Evolutionary conservation across 1,139 yeast species (phyloP).

Genomic region (Ashbya aceris): DNA sequence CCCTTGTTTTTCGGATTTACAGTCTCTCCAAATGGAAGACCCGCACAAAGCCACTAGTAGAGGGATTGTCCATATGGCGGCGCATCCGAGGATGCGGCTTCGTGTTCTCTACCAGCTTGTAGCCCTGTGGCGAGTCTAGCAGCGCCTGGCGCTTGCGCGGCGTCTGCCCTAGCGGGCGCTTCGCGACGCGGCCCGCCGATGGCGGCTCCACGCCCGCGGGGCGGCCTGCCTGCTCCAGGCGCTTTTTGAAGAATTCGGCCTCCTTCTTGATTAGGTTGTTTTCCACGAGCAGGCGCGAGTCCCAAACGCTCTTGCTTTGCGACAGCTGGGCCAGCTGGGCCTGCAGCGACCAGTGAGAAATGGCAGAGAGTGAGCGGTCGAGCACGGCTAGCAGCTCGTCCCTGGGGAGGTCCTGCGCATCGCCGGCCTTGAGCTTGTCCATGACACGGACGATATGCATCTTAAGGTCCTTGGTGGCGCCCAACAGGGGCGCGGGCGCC

Average conservation of each 20-base stretch:
- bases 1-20: neutral
- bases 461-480: slow-evolving; percentile 20
- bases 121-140: slow-evolving; percentile 5
- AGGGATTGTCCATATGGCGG: slow-evolving; percentile 24
- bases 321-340: slow-evolving; percentile 22
- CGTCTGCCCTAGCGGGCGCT: slow-evolving; percentile 2
- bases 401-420: slow-evolving; percentile 8
- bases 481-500: slow-evolving; percentile 15
- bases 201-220: slow-evolving; percentile 3
- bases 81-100: slow-evolving; percentile 28
- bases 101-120: slow-evolving; percentile 22
- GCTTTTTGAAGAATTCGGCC: slow-evolving; percentile 19
- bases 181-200: slow-evolving; percentile 5
- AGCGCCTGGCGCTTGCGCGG: slow-evolving; percentile 1
- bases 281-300: slow-evolving; percentile 21
- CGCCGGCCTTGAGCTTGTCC: slow-evolving; percentile 12
- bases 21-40: slow-evolving; percentile 24
- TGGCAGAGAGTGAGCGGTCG: slow-evolving; percentile 21
- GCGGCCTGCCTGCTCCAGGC: slow-evolving; percentile 8
- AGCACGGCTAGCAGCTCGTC: slow-evolving; percentile 17
- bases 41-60: slow-evolving; percentile 24
- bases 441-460: slow-evolving; percentile 14
- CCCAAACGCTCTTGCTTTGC: slow-evolving; percentile 12
- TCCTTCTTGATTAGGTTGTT: slow-evolving; percentile 18
- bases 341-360: slow-evolving; percentile 28